Evolutionary conservation across 139 green algal genomes (phyloP).

Genomic region (Tetraselmis chui): DNA sequence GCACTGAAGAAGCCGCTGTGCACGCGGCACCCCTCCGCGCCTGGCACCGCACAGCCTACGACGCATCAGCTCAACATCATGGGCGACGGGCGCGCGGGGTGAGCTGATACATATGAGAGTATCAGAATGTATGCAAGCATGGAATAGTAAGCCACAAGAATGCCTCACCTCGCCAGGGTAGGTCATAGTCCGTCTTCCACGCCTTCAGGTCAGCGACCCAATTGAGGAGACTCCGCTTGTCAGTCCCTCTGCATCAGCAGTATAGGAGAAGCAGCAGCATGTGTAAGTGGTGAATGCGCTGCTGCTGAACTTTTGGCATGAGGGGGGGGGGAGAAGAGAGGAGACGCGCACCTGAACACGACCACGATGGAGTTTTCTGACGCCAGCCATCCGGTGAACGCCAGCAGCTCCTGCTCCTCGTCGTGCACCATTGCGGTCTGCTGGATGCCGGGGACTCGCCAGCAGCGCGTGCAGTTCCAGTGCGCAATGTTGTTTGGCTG

Average conservation of each 20-base stretch:
- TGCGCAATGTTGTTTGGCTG: slow-evolving; percentile 22
- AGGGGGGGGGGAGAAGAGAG: background rate
- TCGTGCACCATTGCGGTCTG: slow-evolving; percentile 47
- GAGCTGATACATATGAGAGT: too few species aligned
- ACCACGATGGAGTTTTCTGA: slow-evolving; percentile 51
- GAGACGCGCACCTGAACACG: slow-evolving; percentile 5
- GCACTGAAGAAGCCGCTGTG: slow-evolving; percentile 48
- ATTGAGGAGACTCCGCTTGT: background rate
- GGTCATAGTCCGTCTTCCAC: background rate
- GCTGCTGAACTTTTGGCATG: background rate
- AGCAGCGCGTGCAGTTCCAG: slow-evolving; percentile 73
- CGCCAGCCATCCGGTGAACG: slow-evolving; percentile 55
- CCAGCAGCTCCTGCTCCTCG: slow-evolving; percentile 57
- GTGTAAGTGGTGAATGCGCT: background rate
- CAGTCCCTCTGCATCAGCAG: background rate
- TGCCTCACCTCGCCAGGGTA: slow-evolving; percentile 7
- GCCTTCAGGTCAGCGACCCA: slow-evolving; percentile 8
- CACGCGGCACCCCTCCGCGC: slow-evolving; percentile 28
- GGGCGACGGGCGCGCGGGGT: too few species aligned
- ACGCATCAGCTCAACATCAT: too few species aligned
- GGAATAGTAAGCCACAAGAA: background rate
- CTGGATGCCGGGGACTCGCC: slow-evolving; percentile 24
- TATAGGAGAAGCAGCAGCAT: background rate
- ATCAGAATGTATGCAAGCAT: too few species aligned
- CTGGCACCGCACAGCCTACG: too few species aligned